Conservation (phyloP, 164 flowering plant species). For the Macadamia tetraphylla region DNA sequence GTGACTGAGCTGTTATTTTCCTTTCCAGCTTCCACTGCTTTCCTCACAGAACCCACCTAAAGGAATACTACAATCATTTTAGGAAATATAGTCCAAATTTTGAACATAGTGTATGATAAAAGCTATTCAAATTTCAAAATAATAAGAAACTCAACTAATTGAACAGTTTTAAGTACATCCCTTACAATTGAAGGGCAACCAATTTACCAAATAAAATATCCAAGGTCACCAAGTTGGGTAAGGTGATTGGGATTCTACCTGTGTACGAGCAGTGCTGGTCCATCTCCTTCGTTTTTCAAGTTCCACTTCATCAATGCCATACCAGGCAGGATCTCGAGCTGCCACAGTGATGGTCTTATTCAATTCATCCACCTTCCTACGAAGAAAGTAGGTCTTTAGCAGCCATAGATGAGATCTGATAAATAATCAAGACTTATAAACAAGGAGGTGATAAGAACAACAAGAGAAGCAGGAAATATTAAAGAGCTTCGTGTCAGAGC, state of each 20-base stretch:
- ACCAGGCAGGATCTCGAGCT: conserved; percentile 65
- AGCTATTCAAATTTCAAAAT: neutral
- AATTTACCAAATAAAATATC: neutral
- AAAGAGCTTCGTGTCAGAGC: too few relatives aligned
- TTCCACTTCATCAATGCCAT: conserved; percentile 58
- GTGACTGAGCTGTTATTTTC: conserved; percentile 26
- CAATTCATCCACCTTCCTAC: conserved; percentile 88
- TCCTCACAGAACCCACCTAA: conserved; percentile 61
- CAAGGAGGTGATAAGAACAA: neutral
- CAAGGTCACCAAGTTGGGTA: neutral
- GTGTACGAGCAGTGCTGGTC: conserved; percentile 65
- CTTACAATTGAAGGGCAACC: neutral
- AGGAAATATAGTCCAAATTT: neutral
- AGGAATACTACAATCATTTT: conserved; percentile 8
- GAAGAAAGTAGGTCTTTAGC: conserved; percentile 40
- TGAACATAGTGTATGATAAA: neutral
- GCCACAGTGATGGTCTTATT: conserved; percentile 81
- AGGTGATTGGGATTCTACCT: conserved; percentile 34
- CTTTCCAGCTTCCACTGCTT: conserved; percentile 47
- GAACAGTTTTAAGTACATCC: neutral
- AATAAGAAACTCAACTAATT: neutral
- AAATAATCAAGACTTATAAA: neutral
- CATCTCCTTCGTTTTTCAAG: conserved; percentile 71
- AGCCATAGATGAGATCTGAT: conserved; percentile 2
- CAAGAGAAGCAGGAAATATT: too few relatives aligned